Base-by-base conservation (phyloP, 345 rosid species). In the Theobroma cacao region DNA sequence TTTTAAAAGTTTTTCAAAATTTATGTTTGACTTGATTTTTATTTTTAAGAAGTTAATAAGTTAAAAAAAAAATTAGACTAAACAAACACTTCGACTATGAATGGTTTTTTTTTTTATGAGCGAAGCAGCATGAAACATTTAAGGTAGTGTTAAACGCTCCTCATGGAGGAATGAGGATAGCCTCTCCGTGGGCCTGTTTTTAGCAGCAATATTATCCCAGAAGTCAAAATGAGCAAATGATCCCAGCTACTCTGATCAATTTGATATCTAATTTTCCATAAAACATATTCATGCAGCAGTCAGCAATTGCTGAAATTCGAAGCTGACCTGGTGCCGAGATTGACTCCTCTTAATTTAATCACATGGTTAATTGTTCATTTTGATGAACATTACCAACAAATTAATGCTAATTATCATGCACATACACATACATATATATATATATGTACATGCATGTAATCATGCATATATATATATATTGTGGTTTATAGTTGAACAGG, bases 311-410 rank as follows among this genome's bases (percentile, higher is more conserved):
- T 66, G 50, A 40, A 38, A 10, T 38, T n/a, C 22, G 47, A 66
- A 66, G 71, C 50, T 38, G 30, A 66, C 14, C 17, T 40, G 50
- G 6, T 66, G 71, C 71, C 71, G 71, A 66, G 71, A 66, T 66
- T 66, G 18, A 40, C 71, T 66, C 50, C 8, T 38, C 17, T 40
- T 66, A 20, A 40, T 65, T 65, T 40, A 11, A 22, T 66, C 28
- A n/a, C 50, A 40, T 40, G 36, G 64, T 28, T 59, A 59, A 59
- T 59, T 59, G 4, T 40, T 22, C 31, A 38, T 66, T 65, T n/a
- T 38, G 26, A 28, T 10, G 3, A 64, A 20, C 15, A 64, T 28
- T n/a, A 20, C 47, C 28, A 3, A 18, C 3, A 64, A 64, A 64
- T 8, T 34, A 34, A 20, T 9, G 18, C 22, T 15, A 61, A 30